These are phyloP conservation scores for Aspergillus niger DNA, from an alignment of 2,329 filamentous ascomycete genomes.

Conservation along the genomic window DNA sequence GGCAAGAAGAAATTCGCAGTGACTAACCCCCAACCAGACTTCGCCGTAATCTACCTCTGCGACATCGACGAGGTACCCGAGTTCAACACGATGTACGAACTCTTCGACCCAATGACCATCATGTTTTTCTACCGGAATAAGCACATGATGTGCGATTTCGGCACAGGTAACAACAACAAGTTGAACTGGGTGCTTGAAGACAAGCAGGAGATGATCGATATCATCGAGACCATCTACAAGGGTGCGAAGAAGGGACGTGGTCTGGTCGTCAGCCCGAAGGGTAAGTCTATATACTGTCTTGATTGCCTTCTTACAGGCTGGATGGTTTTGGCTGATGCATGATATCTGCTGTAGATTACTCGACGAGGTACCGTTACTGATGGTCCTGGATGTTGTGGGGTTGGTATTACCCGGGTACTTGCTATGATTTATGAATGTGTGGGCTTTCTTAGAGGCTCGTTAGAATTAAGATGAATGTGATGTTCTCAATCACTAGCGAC, in stretches of 20 bases:
- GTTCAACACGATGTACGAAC: constrained; percentile 94
- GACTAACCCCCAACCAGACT: constrained; percentile 28
- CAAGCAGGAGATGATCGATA: constrained; percentile 98
- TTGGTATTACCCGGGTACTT: background rate
- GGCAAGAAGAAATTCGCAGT: too few species aligned
- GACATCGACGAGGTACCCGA: constrained; percentile 88
- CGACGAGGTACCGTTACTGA: constrained; percentile 69
- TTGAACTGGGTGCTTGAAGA: constrained; percentile 95
- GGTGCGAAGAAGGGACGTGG: constrained; percentile 98
- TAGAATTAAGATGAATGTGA: background rate
- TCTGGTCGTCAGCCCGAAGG: constrained; percentile 95
- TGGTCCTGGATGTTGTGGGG: background rate
- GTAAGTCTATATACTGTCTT: constrained; percentile 40
- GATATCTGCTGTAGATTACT: constrained; percentile 52
- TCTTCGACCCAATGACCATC: constrained; percentile 86
- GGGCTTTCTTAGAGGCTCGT: background rate
- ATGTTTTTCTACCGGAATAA: constrained; percentile 75
- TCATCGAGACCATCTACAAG: constrained; percentile 95
- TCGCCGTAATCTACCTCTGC: constrained; percentile 78
- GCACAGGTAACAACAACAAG: constrained; percentile 98
- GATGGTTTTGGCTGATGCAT: constrained; percentile 8
- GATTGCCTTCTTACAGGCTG: background rate
- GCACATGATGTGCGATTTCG: constrained; percentile 90
- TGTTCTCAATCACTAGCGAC: background rate
- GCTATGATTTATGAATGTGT: constrained; percentile 9